Evolutionary conservation across 495 filamentous ascomycete genomes (phyloP).

Genomic region (Elaphomyces granulatus): DNA sequence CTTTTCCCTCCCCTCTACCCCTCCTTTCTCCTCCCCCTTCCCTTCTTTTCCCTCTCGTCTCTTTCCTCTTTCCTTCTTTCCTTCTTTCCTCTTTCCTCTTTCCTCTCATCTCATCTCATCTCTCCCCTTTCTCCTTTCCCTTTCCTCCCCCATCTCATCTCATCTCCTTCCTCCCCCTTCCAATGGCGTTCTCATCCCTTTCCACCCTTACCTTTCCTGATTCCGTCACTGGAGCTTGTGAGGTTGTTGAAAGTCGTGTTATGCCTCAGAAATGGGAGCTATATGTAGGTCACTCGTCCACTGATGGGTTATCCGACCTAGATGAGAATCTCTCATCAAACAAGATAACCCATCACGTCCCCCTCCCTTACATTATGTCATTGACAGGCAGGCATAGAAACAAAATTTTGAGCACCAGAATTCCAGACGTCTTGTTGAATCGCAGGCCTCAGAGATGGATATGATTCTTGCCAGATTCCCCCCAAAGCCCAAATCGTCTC

Average conservation of each 20-base stretch:
- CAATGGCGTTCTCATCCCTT: constrained; percentile 1
- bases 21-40: constrained; percentile 10
- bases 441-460: constrained; percentile 23
- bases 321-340: constrained; percentile 13
- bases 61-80: too few species aligned
- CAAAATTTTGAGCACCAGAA: constrained; percentile 33
- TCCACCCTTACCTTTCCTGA: neutral
- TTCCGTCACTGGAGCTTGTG: neutral
- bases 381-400: constrained; percentile 37
- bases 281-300: too few species aligned
- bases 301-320: too few species aligned
- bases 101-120: constrained; percentile 4
- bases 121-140: too few species aligned
- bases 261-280: too few species aligned
- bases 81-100: neutral
- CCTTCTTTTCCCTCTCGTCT: neutral
- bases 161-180: constrained; percentile 1
- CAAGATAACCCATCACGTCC: constrained; percentile 21
- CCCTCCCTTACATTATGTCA: neutral
- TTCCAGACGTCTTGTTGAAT: constrained; percentile 10
- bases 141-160: constrained; percentile 12
- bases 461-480: constrained; percentile 25
- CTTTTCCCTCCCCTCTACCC: constrained; percentile 2
- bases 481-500: constrained; percentile 14
- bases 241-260: too few species aligned